These are phyloP conservation scores for Porphyrellus cyaneotinctus DNA, from an alignment of 768 basidiomycete species.

Conservation along the genomic window DNA sequence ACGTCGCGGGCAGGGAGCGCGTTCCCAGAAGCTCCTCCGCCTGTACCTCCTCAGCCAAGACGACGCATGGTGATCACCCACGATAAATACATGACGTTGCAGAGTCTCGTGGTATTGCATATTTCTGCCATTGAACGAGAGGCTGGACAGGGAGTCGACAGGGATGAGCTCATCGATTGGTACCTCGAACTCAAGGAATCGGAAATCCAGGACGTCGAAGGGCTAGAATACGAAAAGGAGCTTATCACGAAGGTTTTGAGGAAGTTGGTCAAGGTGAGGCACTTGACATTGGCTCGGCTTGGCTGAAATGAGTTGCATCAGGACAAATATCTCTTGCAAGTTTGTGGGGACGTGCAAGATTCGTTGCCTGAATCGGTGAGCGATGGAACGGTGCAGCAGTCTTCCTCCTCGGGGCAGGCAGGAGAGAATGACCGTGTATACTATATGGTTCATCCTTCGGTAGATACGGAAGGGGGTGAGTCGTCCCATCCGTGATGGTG, in stretches of 20 bases:
- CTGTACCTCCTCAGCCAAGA: constrained; percentile 48
- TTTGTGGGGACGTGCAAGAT: constrained; percentile 80
- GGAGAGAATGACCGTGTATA: constrained; percentile 65
- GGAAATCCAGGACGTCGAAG: constrained; percentile 78
- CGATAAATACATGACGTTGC: constrained; percentile 89
- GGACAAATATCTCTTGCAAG: constrained; percentile 84
- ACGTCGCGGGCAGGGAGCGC: constrained; percentile 29
- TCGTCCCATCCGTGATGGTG: constrained; percentile 32
- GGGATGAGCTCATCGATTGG: constrained; percentile 94
- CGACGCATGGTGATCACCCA: constrained; percentile 90
- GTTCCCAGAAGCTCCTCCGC: constrained; percentile 29
- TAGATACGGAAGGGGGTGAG: constrained; percentile 59
- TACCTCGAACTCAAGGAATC: constrained; percentile 88
- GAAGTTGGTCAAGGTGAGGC: constrained; percentile 82
- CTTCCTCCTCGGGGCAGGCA: constrained; percentile 47
- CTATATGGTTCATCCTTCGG: constrained; percentile 89
- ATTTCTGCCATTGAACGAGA: constrained; percentile 72
- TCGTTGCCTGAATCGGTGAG: constrained; percentile 62
- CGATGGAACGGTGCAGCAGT: constrained; percentile 46
- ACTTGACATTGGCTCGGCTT: not conserved
- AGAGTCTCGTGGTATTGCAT: constrained; percentile 83
- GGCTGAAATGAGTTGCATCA: constrained; percentile 26
- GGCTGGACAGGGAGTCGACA: constrained; percentile 72
- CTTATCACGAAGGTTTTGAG: constrained; percentile 84
- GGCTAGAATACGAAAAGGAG: constrained; percentile 88